Evolutionary conservation across 345 rosid species (phyloP).

Genomic region (Eucalyptus marginata): DNA sequence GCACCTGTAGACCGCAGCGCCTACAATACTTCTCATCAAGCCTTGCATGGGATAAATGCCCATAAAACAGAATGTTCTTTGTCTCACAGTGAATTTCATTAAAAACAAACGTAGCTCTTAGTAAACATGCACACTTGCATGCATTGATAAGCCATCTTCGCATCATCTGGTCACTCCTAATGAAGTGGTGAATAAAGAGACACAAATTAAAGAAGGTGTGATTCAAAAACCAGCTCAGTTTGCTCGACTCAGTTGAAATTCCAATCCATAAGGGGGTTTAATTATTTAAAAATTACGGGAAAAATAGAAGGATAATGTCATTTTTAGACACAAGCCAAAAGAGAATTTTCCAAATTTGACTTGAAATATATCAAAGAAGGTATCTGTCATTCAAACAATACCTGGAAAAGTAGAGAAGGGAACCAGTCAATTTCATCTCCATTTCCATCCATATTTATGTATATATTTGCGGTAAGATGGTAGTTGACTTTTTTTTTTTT

Average conservation of each 20-base stretch:
- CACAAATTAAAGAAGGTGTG: not conserved
- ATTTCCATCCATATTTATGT: slow-evolving; percentile 69
- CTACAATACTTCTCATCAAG: not conserved
- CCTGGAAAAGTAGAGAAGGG: slow-evolving; percentile 94
- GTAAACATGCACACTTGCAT: not conserved
- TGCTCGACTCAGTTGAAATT: not conserved
- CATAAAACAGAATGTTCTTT: not conserved
- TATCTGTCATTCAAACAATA: not conserved
- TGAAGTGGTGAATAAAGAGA: not conserved
- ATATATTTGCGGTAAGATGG: slow-evolving; percentile 84
- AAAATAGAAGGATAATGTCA: not conserved
- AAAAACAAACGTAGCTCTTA: not conserved
- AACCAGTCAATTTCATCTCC: slow-evolving; percentile 72
- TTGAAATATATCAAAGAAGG: not conserved
- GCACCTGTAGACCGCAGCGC: not conserved
- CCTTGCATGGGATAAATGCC: not conserved
- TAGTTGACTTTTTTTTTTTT: slow-evolving; percentile 3
- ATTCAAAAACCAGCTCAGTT: not conserved
- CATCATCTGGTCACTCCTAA: not conserved
- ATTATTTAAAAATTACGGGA: not conserved
- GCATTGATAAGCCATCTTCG: not conserved
- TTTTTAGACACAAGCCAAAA: not conserved
- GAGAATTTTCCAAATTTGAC: not conserved
- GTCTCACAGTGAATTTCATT: not conserved
- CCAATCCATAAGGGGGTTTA: not conserved